Evolutionary conservation across 2,329 filamentous ascomycete genomes (phyloP), one percentile per base, ranked within the genome.

Genomic region (Coccinonectria pachysandricola): DNA sequence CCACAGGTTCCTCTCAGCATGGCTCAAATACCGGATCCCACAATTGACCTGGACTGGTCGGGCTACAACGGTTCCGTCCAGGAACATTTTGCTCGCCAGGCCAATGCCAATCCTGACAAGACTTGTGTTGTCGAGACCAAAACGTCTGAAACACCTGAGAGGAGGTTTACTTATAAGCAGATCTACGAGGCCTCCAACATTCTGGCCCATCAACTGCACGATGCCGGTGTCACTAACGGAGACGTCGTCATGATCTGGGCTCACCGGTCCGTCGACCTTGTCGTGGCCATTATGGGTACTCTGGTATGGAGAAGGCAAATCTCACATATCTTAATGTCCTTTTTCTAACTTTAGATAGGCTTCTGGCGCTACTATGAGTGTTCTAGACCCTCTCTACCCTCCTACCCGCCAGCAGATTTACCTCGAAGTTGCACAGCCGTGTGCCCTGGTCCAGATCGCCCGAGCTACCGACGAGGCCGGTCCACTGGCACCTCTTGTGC

Each of bases 181-280:
- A 94, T 95, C 48, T 70, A 86, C 48, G 81, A 94, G 59, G 78
- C 80, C 0, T 79, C 83, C 15, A 92, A 91, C 50, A 66, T 73
- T 12, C 54, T 95, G 6, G 82, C 84, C 15, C 75, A 93, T 56
- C 71, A 93, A 47, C 66, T 95, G 12, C 70, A 80, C 29, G 65
- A 78, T 26, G 67, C 75, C 45, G 86, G 87, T 31, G 65, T 86
- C 37, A 65, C 75, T 33, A 66, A 75, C 41, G 85, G 85, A 7
- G 87, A 96, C 48, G 85, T 94, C 3, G 85, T 94, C 45, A 93
- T 94, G 83, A 81, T 91, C 39, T 95, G 78, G 50, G 84, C 84
- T 27, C 72, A 94, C 55, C 74, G 87, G 31, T 75, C 39, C 21
- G 86, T 94, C 16, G 67, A 72, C 15, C 52, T 74, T 10, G 61